These are phyloP conservation scores for Aspergillus sp. DNA, from an alignment of 2,329 filamentous ascomycete genomes.

Conservation along the genomic window DNA sequence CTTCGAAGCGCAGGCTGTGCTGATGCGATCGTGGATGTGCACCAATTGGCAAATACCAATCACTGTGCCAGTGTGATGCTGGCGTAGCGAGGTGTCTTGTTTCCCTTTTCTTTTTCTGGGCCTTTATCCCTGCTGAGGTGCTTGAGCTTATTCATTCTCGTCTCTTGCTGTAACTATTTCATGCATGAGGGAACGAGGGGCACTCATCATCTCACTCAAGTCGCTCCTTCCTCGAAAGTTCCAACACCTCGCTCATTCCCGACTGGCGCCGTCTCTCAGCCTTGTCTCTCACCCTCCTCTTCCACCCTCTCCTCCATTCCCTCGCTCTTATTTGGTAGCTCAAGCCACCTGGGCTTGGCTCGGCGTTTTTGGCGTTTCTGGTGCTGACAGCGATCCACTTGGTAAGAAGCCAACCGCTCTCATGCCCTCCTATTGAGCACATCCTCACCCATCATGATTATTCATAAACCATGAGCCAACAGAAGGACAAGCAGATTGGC, in stretches of 20 bases:
- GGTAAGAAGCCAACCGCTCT: not conserved
- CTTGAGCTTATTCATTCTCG: conserved; percentile 5
- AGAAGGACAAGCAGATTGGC: not conserved
- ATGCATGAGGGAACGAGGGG: conserved; percentile 4
- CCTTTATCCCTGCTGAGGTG: conserved; percentile 2
- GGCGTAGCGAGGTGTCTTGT: not conserved
- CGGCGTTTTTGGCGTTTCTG: conserved; percentile 2
- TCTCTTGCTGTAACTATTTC: not conserved
- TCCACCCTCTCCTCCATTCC: not conserved
- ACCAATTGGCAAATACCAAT: not conserved
- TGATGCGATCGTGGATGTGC: conserved; percentile 1
- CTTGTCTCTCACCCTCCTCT: conserved; percentile 1
- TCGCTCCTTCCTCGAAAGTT: not conserved
- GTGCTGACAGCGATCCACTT: conserved; percentile 3
- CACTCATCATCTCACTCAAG: not conserved
- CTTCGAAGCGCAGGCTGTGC: not conserved
- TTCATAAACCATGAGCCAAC: not conserved
- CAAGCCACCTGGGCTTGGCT: not conserved
- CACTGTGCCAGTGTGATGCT: not conserved
- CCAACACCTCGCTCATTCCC: not conserved
- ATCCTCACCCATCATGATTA: not conserved
- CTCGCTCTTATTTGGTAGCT: not conserved
- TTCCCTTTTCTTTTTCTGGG: not conserved
- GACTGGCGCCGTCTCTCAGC: not conserved
- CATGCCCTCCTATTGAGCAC: not conserved